A percentile compares a stretch with the other conserved stretches of the same genome.
Evolutionary conservation across 2,329 filamentous ascomycete species (phyloP).

Genomic region (Juglanconis juglandina): DNA sequence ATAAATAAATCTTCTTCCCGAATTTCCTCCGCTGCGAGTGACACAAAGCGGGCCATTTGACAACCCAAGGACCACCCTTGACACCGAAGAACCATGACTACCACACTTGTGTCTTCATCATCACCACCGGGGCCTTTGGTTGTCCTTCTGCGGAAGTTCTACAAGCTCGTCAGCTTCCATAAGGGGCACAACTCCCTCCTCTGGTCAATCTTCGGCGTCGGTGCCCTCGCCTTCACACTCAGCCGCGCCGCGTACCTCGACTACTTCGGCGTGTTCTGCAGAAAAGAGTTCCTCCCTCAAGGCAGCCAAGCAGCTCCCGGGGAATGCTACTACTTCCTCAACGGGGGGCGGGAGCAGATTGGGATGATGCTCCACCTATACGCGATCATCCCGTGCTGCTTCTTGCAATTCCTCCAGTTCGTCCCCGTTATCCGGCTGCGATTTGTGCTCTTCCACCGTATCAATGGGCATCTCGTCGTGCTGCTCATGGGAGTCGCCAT

Average conservation of each 20-base stretch:
- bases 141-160: conserved; percentile 30
- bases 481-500: conserved; percentile 44
- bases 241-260: conserved; percentile 47
- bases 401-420: conserved; percentile 48
- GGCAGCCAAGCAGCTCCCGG: conserved; percentile 16
- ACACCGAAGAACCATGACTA: background rate
- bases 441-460: conserved; percentile 51
- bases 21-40: background rate
- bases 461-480: conserved; percentile 56
- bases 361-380: conserved; percentile 46
- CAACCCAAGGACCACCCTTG: background rate
- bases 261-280: conserved; percentile 38
- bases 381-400: conserved; percentile 40
- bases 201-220: conserved; percentile 46
- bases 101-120: background rate
- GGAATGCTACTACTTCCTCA: conserved; percentile 18
- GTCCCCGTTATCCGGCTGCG: conserved; percentile 45
- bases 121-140: background rate
- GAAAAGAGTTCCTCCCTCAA: conserved; percentile 17
- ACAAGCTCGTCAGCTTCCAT: conserved; percentile 49
- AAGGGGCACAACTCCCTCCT: conserved; percentile 57
- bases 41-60: background rate
- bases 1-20: conserved; percentile 1
- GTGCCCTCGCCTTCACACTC: conserved; percentile 45
- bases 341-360: conserved; percentile 24